Conservation (phyloP, 345 rosid species). For the Aurinia saxatilis region DNA sequence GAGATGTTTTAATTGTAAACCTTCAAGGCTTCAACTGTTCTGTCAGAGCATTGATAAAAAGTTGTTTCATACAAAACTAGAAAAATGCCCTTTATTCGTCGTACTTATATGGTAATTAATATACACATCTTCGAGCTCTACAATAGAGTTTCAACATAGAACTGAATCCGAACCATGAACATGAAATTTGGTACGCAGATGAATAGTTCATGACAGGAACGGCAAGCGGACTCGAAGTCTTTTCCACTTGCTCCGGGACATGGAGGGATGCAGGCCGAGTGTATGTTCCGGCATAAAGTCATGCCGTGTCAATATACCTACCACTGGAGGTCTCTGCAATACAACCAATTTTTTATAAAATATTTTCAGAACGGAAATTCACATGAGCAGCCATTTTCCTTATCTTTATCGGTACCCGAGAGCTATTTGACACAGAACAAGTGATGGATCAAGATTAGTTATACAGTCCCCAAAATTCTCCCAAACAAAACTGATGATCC, state of each 20-base stretch:
- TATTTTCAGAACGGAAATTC: background rate
- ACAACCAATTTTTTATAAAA: background rate
- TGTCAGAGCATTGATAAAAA: no score
- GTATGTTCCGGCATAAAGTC: constrained; percentile 94
- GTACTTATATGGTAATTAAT: no score
- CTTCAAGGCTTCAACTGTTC: no score
- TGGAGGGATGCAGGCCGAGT: constrained; percentile 58
- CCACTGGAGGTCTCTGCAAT: constrained; percentile 70
- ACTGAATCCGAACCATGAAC: background rate
- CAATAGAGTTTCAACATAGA: no score
- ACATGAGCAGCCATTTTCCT: background rate
- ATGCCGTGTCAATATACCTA: constrained; percentile 81
- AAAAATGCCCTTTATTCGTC: no score
- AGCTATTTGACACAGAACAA: constrained; percentile 2
- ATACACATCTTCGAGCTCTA: no score
- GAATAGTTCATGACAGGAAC: constrained; percentile 7
- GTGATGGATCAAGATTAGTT: background rate
- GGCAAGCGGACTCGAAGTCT: constrained; percentile 57
- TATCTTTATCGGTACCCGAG: background rate
- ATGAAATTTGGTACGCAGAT: background rate
- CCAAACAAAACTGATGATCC: background rate
- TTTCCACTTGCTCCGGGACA: constrained; percentile 58
- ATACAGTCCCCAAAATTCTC: background rate
- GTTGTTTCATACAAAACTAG: no score
- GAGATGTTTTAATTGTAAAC: no score